Evolutionary conservation across 768 basidiomycete genomes (phyloP).

Genomic region (Dioszegia hungarica): DNA sequence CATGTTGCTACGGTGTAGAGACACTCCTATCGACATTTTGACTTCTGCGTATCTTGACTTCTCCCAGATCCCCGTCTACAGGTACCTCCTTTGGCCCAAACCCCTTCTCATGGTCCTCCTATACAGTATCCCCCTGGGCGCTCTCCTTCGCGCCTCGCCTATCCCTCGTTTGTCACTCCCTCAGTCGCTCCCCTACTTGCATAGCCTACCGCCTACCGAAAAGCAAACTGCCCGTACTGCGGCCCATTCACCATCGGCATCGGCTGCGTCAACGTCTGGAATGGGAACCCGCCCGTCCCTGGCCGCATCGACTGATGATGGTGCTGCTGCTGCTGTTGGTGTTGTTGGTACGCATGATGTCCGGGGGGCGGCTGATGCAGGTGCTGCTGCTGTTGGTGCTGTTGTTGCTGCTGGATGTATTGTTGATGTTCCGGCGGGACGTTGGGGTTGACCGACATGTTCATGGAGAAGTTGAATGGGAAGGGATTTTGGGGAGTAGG

Average conservation of each 20-base stretch:
- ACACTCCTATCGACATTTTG: no score
- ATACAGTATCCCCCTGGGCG: no score
- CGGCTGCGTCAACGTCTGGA: slow-evolving; percentile 10
- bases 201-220: slow-evolving; percentile 15
- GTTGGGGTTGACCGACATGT: not conserved
- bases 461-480: slow-evolving; percentile 9
- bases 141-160: not conserved
- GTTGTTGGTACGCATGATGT: not conserved
- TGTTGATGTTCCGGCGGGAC: no score
- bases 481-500: slow-evolving; percentile 36
- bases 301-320: not conserved
- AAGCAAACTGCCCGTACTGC: slow-evolving; percentile 22
- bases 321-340: not conserved
- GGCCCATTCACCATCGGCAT: slow-evolving; percentile 3
- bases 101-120: no score
- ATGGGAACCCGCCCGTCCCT: slow-evolving; percentile 10
- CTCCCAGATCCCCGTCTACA: no score
- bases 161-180: no score
- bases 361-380: not conserved
- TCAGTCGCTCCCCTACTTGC: not conserved
- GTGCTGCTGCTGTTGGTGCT: not conserved
- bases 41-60: no score
- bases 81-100: no score
- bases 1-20: no score
- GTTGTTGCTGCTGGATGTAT: no score